Evolutionary conservation across 2,329 filamentous ascomycete genomes (phyloP).

Genomic region (Hirsutella rhossiliensis): DNA sequence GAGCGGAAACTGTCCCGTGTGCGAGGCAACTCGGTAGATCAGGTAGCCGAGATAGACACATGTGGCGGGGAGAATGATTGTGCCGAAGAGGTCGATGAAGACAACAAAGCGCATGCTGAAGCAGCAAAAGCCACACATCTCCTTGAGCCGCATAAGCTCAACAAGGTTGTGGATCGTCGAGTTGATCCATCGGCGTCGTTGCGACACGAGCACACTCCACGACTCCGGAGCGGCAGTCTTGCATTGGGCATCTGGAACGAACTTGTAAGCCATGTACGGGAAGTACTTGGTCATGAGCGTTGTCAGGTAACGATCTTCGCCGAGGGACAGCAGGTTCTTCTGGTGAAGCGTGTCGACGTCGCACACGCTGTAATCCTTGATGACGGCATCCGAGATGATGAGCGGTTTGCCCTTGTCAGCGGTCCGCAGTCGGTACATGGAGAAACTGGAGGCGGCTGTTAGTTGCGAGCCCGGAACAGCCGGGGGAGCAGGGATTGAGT

Average conservation of each 20-base stretch:
- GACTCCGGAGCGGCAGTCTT: slow-evolving; percentile 88
- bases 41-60: slow-evolving; percentile 79
- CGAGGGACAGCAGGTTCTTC: slow-evolving; percentile 88
- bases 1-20: slow-evolving; percentile 64
- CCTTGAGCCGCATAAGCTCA: slow-evolving; percentile 79
- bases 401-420: slow-evolving; percentile 89
- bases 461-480: neutral
- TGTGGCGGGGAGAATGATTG: slow-evolving; percentile 81
- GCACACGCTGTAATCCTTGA: slow-evolving; percentile 79
- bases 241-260: slow-evolving; percentile 84
- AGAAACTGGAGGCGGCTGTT: slow-evolving; percentile 54
- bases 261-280: slow-evolving; percentile 91
- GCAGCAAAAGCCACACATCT: slow-evolving; percentile 97
- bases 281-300: slow-evolving; percentile 98
- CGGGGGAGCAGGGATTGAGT: too few relatives aligned
- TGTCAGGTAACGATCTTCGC: slow-evolving; percentile 94
- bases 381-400: slow-evolving; percentile 81
- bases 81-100: slow-evolving; percentile 86
- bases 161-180: slow-evolving; percentile 95
- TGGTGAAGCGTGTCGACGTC: slow-evolving; percentile 90
- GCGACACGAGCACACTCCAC: slow-evolving; percentile 91
- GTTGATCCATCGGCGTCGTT: slow-evolving; percentile 98
- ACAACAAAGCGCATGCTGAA: slow-evolving; percentile 98
- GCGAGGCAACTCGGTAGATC: slow-evolving; percentile 63
- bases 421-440: slow-evolving; percentile 94